Evolutionary conservation across 495 filamentous ascomycete species (phyloP).

Genomic region (Penicillium simplicissimum): DNA sequence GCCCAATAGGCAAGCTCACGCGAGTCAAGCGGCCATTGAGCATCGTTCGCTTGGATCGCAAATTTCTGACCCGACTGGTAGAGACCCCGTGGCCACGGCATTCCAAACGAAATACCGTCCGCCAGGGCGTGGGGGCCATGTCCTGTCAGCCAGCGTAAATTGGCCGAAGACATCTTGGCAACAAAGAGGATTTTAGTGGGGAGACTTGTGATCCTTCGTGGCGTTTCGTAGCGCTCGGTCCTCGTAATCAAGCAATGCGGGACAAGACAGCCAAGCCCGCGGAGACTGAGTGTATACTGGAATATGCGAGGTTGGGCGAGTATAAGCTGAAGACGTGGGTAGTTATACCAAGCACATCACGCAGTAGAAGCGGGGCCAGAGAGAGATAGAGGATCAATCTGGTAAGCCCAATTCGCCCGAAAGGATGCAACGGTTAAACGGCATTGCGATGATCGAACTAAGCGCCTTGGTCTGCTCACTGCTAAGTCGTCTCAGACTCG

Average conservation of each 20-base stretch:
- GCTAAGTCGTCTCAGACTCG: neutral
- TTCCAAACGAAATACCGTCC: slow-evolving; percentile 25
- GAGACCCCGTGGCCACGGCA: slow-evolving; percentile 22
- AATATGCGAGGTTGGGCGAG: neutral
- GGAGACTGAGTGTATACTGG: neutral
- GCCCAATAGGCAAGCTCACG: slow-evolving; percentile 26
- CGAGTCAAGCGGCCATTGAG: slow-evolving; percentile 21
- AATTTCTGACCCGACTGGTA: slow-evolving; percentile 20
- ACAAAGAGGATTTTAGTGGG: neutral
- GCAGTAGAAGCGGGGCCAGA: neutral
- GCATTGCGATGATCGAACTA: neutral
- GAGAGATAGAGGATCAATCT: neutral
- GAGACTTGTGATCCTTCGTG: neutral
- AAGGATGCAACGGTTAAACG: neutral
- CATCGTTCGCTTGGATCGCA: slow-evolving; percentile 13
- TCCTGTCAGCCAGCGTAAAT: slow-evolving; percentile 22
- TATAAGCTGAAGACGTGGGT: neutral
- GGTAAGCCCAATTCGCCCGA: neutral
- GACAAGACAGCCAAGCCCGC: slow-evolving; percentile 14
- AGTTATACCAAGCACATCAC: slow-evolving; percentile 11
- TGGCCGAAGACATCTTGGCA: slow-evolving; percentile 8
- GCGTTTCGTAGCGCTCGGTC: slow-evolving; percentile 1
- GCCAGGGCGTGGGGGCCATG: slow-evolving; percentile 14
- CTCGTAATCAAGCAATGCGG: slow-evolving; percentile 8
- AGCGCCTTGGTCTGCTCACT: neutral